Percentiles rank a stretch among this genome's conserved stretches.
Evolutionary conservation across 148 eudicot genomes (phyloP).

Genomic region (Fagopyrum homotropicum): DNA sequence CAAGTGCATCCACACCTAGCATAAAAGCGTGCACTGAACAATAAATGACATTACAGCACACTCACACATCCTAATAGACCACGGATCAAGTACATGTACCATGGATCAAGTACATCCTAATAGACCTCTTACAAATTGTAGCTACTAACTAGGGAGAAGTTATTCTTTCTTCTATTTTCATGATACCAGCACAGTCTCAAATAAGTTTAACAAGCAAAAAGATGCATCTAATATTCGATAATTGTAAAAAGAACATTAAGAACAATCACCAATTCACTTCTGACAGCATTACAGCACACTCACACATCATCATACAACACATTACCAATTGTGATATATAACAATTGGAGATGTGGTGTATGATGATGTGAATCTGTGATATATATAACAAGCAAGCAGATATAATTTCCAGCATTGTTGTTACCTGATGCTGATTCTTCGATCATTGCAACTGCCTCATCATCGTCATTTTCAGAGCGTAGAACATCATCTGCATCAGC

Average conservation of each 20-base stretch:
- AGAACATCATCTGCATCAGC: slow-evolving; percentile 51
- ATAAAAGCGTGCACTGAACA: not conserved
- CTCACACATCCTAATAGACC: too few relatives aligned
- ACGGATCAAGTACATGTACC: too few relatives aligned
- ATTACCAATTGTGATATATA: not conserved
- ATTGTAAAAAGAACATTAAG: not conserved
- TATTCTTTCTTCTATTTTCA: not conserved
- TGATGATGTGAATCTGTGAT: not conserved
- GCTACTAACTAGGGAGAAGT: not conserved
- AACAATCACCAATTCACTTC: not conserved
- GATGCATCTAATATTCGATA: not conserved
- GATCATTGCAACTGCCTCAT: slow-evolving; percentile 66
- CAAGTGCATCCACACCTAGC: not conserved
- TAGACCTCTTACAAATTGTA: not conserved
- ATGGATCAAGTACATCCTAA: not conserved
- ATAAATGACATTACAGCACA: not conserved
- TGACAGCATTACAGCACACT: not conserved
- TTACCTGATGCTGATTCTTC: slow-evolving; percentile 76
- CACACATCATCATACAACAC: not conserved
- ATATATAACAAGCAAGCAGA: not conserved
- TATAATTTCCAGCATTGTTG: not conserved
- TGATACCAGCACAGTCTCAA: not conserved
- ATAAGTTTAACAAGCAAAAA: not conserved
- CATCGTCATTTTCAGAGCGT: slow-evolving; percentile 61
- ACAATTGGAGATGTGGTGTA: too few relatives aligned